Evolutionary conservation across 1,284 basidiomycete genomes (phyloP), one percentile per base, ranked within the genome.

Genomic region (Boletus sp.): DNA sequence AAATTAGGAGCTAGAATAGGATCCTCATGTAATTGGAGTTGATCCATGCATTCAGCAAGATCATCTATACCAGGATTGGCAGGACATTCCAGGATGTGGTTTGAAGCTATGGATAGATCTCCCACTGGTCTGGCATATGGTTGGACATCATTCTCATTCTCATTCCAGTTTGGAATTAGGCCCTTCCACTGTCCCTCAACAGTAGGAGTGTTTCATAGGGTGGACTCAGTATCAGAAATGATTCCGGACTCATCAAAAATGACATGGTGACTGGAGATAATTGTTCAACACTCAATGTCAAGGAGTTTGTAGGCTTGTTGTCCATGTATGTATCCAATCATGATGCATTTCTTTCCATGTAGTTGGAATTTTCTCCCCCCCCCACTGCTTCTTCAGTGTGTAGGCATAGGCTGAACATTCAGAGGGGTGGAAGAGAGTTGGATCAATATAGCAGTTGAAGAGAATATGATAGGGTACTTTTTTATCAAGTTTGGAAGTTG

Each of bases 341-440:
- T 55, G 23, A 53, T 52, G 19, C 28, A 56, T 4, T 49, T 59
- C 9, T 25, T 23, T 21, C 50, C 19, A 23, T 64, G 43, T 27
- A 25, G 16, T 35, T 3, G 3, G 47, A 64, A 64, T 17, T 64
- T 59, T 21, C 56, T n/a, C n/a, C n/a, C n/a, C 44, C n/a, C 31
- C 49, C 11, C 7, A 4, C 17, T 53, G 35, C 7, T 64, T 37
- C 52, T 64, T 64, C 14, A 46, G 25, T 17, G 19, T 50, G 1
- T 40, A 21, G 13, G 46, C n/a, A 46, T 63, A 63, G 30, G 40
- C 40, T 6, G 31, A 38, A 14, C 30, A 63, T 21, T 27, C 33
- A 16, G 57, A 63, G 1, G 25, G 54, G 0, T 13, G 3, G 44
- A 61, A 56, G 11, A 61, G 7, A 2, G 38, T 46, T 0, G 38